Conservation (phyloP, 164 flowering plant genomes). For the Cinnamomum micranthum region DNA sequence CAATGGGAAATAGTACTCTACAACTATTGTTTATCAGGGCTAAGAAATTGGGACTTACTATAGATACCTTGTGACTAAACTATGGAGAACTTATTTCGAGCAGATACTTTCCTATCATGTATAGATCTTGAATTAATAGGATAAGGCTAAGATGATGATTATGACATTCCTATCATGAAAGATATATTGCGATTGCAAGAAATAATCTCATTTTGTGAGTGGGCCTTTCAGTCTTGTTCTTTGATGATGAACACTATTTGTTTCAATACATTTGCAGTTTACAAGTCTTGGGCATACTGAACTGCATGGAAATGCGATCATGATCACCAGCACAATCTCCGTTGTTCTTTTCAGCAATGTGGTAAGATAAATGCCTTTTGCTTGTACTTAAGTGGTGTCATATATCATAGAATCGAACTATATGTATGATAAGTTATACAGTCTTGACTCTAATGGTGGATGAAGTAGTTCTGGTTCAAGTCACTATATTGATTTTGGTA, state of each 20-base stretch:
- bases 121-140: too few species aligned
- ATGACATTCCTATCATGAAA: too few species aligned
- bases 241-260: background rate
- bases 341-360: conserved; percentile 92
- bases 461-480: background rate
- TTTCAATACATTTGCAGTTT: conserved; percentile 50
- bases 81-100: too few species aligned
- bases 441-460: background rate
- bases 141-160: too few species aligned
- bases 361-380: conserved; percentile 50
- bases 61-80: too few species aligned
- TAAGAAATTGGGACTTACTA: too few species aligned
- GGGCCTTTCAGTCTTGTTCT: background rate
- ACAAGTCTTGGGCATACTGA: conserved; percentile 64
- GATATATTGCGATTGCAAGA: too few species aligned
- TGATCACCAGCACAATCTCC: conserved; percentile 96
- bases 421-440: background rate
- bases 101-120: too few species aligned
- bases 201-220: background rate
- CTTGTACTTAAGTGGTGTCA: background rate
- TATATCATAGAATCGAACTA: background rate
- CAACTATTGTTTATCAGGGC: too few species aligned
- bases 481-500: background rate
- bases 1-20: too few species aligned
- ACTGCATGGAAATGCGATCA: conserved; percentile 61